These are phyloP conservation scores for Capsicum chinense DNA, from an alignment of 257 asterid genomes.

Conservation along the genomic window DNA sequence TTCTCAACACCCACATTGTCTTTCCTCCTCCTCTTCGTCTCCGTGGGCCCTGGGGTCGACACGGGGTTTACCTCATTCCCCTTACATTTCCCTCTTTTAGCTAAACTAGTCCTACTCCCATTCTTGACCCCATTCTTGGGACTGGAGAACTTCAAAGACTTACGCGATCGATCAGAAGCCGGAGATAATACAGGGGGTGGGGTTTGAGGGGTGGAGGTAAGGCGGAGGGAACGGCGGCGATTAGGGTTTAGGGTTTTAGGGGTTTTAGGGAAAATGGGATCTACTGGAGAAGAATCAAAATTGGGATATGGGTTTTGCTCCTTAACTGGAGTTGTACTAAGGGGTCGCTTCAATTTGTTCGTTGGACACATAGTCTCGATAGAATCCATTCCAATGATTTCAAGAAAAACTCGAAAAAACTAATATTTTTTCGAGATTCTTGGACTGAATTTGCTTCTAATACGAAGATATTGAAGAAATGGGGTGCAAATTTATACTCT, in stretches of 20 bases:
- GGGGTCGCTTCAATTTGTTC: conserved; percentile 47
- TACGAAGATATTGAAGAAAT: not conserved
- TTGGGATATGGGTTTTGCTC: not conserved
- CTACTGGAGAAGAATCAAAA: conserved; percentile 37
- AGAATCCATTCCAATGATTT: not conserved
- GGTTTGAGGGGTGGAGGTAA: conserved; percentile 40
- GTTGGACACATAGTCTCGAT: conserved; percentile 39
- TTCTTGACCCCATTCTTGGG: conserved; percentile 21
- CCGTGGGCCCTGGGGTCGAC: conserved; percentile 55
- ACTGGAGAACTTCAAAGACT: conserved; percentile 42
- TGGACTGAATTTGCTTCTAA: not conserved
- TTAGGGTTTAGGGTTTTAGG: conserved; percentile 49
- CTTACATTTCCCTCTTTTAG: conserved; percentile 21
- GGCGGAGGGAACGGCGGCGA: conserved; percentile 74
- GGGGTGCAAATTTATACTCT: not conserved
- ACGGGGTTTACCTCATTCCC: conserved; percentile 29
- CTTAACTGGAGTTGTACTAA: conserved; percentile 31
- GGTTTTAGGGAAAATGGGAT: conserved; percentile 53
- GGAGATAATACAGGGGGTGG: conserved; percentile 22
- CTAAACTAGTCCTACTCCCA: conserved; percentile 28
- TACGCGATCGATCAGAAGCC: conserved; percentile 11
- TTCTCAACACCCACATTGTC: conserved; percentile 30
- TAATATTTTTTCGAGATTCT: too few species aligned
- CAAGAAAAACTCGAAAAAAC: not conserved
- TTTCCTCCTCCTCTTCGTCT: conserved; percentile 59